Conservation (phyloP, 148 eudicot genomes). For the Silene uniflora region DNA sequence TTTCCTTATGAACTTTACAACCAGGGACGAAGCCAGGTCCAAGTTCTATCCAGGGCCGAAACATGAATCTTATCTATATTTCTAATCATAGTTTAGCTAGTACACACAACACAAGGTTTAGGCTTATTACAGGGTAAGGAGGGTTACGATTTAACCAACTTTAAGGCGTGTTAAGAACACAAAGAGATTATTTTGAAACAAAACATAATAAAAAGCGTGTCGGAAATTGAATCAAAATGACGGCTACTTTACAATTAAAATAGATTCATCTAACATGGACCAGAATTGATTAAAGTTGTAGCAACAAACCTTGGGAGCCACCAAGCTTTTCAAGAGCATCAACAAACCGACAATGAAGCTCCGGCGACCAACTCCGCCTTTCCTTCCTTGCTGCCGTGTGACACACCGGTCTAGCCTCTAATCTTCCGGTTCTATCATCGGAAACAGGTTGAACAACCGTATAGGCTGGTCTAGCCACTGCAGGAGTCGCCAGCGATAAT, state of each 20-base stretch:
- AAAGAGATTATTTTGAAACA: too few species aligned
- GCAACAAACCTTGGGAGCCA: conserved; percentile 40
- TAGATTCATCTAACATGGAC: background rate
- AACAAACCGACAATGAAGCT: conserved; percentile 39
- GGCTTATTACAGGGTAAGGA: too few species aligned
- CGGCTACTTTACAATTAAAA: too few species aligned
- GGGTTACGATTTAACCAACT: too few species aligned
- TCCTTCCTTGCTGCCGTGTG: conserved; percentile 29
- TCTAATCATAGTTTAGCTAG: too few species aligned
- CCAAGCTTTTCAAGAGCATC: conserved; percentile 43
- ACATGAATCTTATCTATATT: too few species aligned
- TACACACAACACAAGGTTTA: too few species aligned
- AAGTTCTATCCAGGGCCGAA: too few species aligned
- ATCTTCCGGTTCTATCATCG: background rate
- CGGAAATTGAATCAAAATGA: too few species aligned
- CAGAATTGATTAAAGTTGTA: background rate
- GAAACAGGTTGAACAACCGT: background rate
- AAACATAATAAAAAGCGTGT: too few species aligned
- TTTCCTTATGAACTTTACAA: background rate
- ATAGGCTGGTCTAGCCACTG: conserved; percentile 4
- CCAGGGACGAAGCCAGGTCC: too few species aligned
- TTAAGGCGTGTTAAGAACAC: too few species aligned
- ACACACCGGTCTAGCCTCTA: conserved; percentile 3
- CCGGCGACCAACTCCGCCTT: conserved; percentile 48
- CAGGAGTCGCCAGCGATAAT: conserved; percentile 19